These are phyloP conservation scores for Vicia sativa DNA, from an alignment of 306 rosid genomes.

Conservation along the genomic window DNA sequence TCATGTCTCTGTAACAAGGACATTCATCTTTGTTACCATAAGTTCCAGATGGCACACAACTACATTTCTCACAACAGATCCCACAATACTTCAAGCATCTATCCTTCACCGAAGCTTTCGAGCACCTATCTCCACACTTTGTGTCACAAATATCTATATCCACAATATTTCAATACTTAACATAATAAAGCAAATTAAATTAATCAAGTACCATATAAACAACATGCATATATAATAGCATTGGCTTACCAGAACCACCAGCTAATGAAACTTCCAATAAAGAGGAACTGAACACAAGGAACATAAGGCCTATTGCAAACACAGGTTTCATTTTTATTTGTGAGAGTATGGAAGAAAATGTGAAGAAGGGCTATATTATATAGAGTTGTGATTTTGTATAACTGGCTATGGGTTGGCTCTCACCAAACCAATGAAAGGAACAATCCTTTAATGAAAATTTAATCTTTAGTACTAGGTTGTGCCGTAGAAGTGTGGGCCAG, in stretches of 20 bases:
- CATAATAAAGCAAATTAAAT: not conserved
- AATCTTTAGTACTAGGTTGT: constrained; percentile 17
- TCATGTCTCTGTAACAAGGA: constrained; percentile 82
- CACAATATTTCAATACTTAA: constrained; percentile 1
- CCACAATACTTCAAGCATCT: constrained; percentile 80
- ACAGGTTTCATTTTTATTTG: constrained; percentile 54
- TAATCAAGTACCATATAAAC: not conserved
- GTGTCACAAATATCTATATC: constrained; percentile 60
- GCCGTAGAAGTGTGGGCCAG: constrained; percentile 11
- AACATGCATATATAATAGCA: no score
- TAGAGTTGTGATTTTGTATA: not conserved
- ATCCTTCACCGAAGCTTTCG: constrained; percentile 63
- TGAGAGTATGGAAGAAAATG: not conserved
- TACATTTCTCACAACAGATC: constrained; percentile 77
- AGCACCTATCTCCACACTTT: constrained; percentile 63
- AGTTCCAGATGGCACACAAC: constrained; percentile 91
- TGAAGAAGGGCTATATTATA: not conserved
- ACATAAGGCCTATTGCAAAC: constrained; percentile 52
- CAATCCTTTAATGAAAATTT: not conserved
- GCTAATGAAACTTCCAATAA: constrained; percentile 54
- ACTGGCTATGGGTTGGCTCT: constrained; percentile 4
- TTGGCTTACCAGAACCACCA: constrained; percentile 62
- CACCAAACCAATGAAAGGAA: not conserved
- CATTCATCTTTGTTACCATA: constrained; percentile 86
- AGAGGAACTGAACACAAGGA: constrained; percentile 61